These are phyloP conservation scores for Neurospora sp. DNA, from an alignment of 495 filamentous ascomycete species.

Conservation along the genomic window DNA sequence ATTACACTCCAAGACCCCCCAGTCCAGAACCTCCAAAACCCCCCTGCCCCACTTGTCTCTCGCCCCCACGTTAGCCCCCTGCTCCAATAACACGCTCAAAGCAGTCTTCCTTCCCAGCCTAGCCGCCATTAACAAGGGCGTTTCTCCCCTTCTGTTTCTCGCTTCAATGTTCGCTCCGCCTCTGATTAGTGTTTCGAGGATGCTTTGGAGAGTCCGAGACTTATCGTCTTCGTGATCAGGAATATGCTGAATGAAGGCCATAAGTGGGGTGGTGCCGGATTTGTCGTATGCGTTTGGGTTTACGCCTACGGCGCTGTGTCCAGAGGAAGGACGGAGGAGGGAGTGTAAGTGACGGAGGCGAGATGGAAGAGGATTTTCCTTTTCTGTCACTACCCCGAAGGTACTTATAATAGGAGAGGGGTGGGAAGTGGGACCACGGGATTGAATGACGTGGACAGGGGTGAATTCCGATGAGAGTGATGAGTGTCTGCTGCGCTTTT, in stretches of 20 bases:
- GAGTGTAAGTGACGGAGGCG: slow-evolving; percentile 24
- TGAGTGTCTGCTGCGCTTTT: slow-evolving; percentile 12
- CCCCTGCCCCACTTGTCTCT: slow-evolving; percentile 27
- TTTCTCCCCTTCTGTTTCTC: slow-evolving; percentile 37
- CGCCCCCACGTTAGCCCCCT: slow-evolving; percentile 33
- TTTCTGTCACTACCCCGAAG: not conserved
- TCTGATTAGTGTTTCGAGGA: slow-evolving; percentile 22
- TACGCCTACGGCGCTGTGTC: slow-evolving; percentile 10
- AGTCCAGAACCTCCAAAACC: slow-evolving; percentile 29
- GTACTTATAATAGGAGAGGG: not conserved
- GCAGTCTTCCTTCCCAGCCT: slow-evolving; percentile 34
- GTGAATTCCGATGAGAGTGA: not conserved
- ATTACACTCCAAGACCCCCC: not conserved
- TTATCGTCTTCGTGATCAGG: slow-evolving; percentile 33
- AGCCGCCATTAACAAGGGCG: slow-evolving; percentile 34
- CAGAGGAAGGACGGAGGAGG: slow-evolving; percentile 17
- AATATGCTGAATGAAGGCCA: slow-evolving; percentile 35
- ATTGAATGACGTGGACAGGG: not conserved
- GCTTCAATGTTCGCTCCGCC: slow-evolving; percentile 26
- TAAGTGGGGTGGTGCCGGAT: slow-evolving; percentile 32
- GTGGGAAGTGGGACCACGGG: not conserved
- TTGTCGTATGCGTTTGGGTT: slow-evolving; percentile 36
- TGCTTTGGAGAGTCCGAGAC: slow-evolving; percentile 18
- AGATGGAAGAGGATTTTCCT: slow-evolving; percentile 7
- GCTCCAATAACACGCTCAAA: slow-evolving; percentile 29